Conservation (phyloP, 805 yeast genomes). For the Lipomyces anomalus region DNA sequence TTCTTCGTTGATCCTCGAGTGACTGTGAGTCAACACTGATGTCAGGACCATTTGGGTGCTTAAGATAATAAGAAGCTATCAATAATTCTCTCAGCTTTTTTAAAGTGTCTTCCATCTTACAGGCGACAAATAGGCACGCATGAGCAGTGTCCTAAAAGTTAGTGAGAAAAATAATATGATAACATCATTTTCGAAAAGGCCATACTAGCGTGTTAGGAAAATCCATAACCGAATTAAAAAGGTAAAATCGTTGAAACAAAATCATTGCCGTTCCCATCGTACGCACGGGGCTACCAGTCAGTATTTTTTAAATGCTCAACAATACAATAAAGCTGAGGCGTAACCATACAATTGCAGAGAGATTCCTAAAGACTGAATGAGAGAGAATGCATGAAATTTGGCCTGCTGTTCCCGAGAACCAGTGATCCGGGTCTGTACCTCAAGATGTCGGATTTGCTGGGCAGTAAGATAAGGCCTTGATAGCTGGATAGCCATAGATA, state of each 20-base stretch:
- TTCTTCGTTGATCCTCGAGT: conserved; percentile 38
- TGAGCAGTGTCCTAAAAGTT: conserved; percentile 56
- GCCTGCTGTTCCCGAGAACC: conserved; percentile 15
- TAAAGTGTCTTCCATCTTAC: conserved; percentile 74
- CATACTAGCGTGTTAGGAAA: conserved; percentile 13
- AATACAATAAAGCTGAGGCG: neutral
- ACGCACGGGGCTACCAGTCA: conserved; percentile 23
- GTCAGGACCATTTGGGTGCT: conserved; percentile 25
- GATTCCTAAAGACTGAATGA: conserved; percentile 11
- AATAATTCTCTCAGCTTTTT: conserved; percentile 64
- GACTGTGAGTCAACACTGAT: conserved; percentile 20
- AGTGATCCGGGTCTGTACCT: conserved; percentile 2
- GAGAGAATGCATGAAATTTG: conserved; percentile 13
- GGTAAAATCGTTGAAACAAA: conserved; percentile 23
- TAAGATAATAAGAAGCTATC: conserved; percentile 43
- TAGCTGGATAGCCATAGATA: conserved; percentile 12
- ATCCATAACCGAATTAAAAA: conserved; percentile 22
- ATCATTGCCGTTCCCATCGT: conserved; percentile 26
- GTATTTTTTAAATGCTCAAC: neutral
- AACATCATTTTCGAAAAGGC: neutral
- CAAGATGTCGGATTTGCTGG: conserved; percentile 7
- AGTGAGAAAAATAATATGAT: neutral
- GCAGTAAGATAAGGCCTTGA: conserved; percentile 20
- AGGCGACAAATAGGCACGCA: conserved; percentile 60
- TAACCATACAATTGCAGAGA: conserved; percentile 18